phyloP scores from a whole-genome alignment of 2,329 filamentous ascomycete species.

The Niveomyces coronatus region DNA sequence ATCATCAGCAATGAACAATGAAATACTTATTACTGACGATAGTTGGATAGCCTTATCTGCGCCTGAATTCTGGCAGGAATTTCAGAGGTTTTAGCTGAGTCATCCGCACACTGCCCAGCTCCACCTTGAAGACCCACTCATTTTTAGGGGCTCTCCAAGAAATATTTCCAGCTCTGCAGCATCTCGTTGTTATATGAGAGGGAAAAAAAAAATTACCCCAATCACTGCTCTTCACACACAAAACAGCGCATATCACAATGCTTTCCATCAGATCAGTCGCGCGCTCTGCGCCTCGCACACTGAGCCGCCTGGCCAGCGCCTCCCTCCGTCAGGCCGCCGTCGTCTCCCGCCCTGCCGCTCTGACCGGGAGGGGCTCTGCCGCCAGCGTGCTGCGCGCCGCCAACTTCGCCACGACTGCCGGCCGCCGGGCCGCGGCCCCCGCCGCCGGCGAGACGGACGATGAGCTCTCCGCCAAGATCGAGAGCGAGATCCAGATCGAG shows the following conservation, averaged over 20 bases:
- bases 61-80: no score
- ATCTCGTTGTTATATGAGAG: background rate
- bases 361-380: constrained; percentile 19
- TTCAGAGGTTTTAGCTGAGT: constrained; percentile 4
- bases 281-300: constrained; percentile 55
- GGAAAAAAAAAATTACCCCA: background rate
- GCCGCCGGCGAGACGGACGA: constrained; percentile 49
- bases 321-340: constrained; percentile 40
- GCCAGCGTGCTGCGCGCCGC: constrained; percentile 20
- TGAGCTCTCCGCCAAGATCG: constrained; percentile 78
- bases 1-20: no score
- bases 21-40: no score
- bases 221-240: background rate
- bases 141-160: constrained; percentile 3
- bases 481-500: constrained; percentile 76
- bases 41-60: no score
- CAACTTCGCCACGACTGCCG: constrained; percentile 35
- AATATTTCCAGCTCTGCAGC: constrained; percentile 1
- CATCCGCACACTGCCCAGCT: constrained; percentile 6
- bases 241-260: constrained; percentile 34
- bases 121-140: background rate
- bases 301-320: constrained; percentile 46
- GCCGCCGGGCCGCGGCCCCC: constrained; percentile 32
- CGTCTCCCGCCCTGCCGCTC: constrained; percentile 32
- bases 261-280: constrained; percentile 56